phyloP scores from a whole-genome alignment of 1,139 yeast species.

The Debaryomyces sp. region DNA sequence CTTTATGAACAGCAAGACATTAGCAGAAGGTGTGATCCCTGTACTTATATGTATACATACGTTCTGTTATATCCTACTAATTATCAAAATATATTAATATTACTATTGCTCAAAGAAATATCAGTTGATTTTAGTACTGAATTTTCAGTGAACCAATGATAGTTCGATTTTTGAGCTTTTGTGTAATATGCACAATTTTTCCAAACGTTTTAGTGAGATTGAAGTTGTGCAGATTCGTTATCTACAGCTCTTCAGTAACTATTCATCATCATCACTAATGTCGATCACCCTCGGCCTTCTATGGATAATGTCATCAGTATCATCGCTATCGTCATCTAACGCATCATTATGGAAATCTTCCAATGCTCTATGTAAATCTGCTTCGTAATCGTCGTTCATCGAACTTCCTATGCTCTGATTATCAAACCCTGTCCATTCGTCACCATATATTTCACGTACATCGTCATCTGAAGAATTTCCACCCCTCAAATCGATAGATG shows the following conservation, averaged over 20 bases:
- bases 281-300: constrained; percentile 13
- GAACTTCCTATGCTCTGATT: not conserved
- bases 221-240: not conserved
- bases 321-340: constrained; percentile 8
- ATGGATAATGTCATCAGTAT: constrained; percentile 9
- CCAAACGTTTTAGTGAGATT: constrained; percentile 1
- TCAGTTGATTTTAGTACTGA: constrained; percentile 3
- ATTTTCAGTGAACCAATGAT: constrained; percentile 7
- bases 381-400: constrained; percentile 15
- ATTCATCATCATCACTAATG: constrained; percentile 10
- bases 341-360: constrained; percentile 11
- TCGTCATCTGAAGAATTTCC: constrained; percentile 4
- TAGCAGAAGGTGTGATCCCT: not conserved
- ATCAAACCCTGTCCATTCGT: constrained; percentile 7
- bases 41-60: constrained; percentile 1
- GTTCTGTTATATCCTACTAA: constrained; percentile 1
- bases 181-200: constrained; percentile 7
- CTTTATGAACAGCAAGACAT: not conserved
- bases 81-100: constrained; percentile 3
- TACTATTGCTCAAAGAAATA: constrained; percentile 1
- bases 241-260: not conserved
- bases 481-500: constrained; percentile 1
- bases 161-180: constrained; percentile 7
- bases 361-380: constrained; percentile 12
- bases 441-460: not conserved